Base-by-base conservation (phyloP, 2,329 filamentous ascomycete species). In the Paraphaeosphaeria sporulosa region DNA sequence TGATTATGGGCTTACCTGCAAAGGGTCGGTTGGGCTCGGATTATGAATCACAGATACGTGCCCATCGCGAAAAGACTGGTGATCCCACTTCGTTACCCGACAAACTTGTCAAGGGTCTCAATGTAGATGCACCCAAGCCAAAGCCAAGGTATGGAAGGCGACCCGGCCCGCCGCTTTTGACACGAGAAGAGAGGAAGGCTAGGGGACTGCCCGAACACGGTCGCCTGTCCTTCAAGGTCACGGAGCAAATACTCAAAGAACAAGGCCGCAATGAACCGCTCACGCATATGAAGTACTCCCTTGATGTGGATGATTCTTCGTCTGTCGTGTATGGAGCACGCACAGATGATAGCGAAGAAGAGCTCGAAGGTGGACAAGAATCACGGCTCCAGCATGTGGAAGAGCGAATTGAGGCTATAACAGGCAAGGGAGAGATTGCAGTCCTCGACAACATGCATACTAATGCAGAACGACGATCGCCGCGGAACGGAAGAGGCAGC, bases 161-260 rank as follows among this genome's bases (percentile, higher is more conserved):
- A n/a, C 34, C 43, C 1, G 34, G 30, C 23, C 34, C 43, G 12
- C 68, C 70, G 12, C 60, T 74, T 2, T 67, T 76, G 65, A 68
- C 71, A 34, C 67, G 63, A 42, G 72, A 73, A 43, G 65, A 74
- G 53, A 68, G 73, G 34, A 62, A 67, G n/a, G 67, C 66, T 3
- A 61, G 60, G 36, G 71, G 71, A 8, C 50, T 75, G 13, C 67
- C 73, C 4, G 56, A 62, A 19, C 67, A 57, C 40, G 72, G 71
- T n/a, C 64, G 71, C 21, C 47, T 74, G 25, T 65, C 55, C 40
- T 57, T 67, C 5, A 63, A 73, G 25, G 38, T 43, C 12, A 54
- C 51, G 46, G 67, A 73, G 21, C 58, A 68, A 17, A 68, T 73
- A 42, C 68, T 72, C 38, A 59, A 60, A 55, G 62, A 72, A 49